phyloP scores from a whole-genome alignment of 192 early-diverging fungal genomes.

The Paraglomus brasilianum region DNA sequence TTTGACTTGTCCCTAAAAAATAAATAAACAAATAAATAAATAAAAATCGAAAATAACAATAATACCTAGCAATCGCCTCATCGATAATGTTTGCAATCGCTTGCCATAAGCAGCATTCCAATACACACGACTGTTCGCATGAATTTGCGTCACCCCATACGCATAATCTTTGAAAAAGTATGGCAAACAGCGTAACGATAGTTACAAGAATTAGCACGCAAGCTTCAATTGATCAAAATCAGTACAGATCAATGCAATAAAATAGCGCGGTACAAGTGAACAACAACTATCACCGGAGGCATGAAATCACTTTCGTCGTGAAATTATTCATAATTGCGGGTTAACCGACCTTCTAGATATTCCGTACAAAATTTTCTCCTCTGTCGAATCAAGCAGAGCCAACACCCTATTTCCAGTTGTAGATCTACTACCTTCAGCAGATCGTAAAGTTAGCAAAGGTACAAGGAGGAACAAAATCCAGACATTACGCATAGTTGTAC shows the following conservation, averaged over 20 bases:
- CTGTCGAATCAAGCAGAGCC: slow-evolving; percentile 62
- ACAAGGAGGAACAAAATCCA: not conserved
- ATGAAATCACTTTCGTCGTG: not conserved
- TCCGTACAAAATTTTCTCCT: slow-evolving; percentile 45
- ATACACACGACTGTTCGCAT: no score
- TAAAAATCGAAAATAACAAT: no score
- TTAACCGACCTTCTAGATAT: slow-evolving; percentile 48
- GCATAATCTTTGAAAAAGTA: no score
- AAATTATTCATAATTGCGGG: not conserved
- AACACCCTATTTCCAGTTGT: slow-evolving; percentile 63
- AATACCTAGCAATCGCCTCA: no score
- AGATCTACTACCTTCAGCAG: slow-evolving; percentile 55
- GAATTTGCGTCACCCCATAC: no score
- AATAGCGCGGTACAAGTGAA: not conserved
- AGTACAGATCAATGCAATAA: not conserved
- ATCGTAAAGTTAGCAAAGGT: not conserved
- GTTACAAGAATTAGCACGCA: no score
- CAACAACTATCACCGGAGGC: not conserved
- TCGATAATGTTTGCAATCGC: no score
- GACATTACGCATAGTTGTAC: no score
- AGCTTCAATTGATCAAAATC: no score
- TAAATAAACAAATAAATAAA: no score
- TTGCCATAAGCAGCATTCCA: no score
- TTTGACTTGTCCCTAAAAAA: no score
- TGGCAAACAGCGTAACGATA: not conserved